These are phyloP conservation scores for Combretum micranthum DNA, from an alignment of 345 rosid genomes.

Conservation along the genomic window DNA sequence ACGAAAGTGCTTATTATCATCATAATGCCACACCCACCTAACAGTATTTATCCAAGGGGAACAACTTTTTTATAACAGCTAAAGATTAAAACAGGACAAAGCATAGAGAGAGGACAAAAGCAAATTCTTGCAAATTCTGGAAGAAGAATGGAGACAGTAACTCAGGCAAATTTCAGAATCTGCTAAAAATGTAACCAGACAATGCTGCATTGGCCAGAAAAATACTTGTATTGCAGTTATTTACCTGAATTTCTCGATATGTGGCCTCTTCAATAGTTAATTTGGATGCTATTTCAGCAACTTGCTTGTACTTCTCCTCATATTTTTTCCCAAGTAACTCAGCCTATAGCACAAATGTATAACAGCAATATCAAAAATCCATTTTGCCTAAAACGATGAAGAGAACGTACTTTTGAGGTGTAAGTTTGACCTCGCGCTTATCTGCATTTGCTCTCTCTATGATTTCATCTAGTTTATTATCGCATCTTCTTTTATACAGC, in stretches of 20 bases:
- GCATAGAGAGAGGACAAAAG: too few relatives aligned
- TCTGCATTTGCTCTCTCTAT: constrained; percentile 89
- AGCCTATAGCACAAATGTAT: constrained; percentile 48
- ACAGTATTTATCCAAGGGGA: too few relatives aligned
- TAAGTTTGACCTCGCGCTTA: constrained; percentile 72
- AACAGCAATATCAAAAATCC: constrained; percentile 13
- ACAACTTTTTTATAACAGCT: too few relatives aligned
- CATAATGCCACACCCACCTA: too few relatives aligned
- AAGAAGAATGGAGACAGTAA: too few relatives aligned
- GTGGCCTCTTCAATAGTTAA: constrained; percentile 92
- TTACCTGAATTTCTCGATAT: constrained; percentile 88
- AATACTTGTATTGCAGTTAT: background rate
- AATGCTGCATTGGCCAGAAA: too few relatives aligned
- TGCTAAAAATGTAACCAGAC: background rate
- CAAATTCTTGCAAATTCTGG: too few relatives aligned
- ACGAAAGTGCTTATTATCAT: too few relatives aligned
- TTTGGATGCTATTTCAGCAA: constrained; percentile 88
- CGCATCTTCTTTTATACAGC: constrained; percentile 92
- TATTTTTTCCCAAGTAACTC: constrained; percentile 82
- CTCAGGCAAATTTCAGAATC: too few relatives aligned
- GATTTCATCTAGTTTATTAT: constrained; percentile 88
- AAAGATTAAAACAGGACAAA: too few relatives aligned
- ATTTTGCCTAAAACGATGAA: constrained; percentile 5
- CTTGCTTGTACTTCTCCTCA: constrained; percentile 98
- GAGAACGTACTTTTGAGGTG: constrained; percentile 3